A percentile compares a stretch with the other conserved stretches of the same genome.
Conservation (phyloP, 2,329 filamentous ascomycete species). For the Colletotrichum incanum region DNA sequence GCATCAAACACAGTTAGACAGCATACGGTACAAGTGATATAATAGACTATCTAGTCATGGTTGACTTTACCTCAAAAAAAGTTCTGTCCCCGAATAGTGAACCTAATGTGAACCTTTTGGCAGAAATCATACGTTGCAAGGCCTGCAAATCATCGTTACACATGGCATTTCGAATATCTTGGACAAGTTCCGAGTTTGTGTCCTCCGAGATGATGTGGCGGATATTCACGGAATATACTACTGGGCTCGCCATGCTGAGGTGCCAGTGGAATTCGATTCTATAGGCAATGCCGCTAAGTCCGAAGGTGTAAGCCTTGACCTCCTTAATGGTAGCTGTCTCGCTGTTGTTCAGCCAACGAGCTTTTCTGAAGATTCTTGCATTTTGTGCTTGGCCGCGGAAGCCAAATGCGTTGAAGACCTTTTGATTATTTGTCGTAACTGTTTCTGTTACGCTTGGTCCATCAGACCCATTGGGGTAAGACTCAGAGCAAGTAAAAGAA, state of each 20-base stretch:
- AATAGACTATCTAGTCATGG: no score
- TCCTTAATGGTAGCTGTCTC: background rate
- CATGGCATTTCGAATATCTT: background rate
- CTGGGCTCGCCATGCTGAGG: background rate
- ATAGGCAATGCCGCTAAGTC: constrained; percentile 4
- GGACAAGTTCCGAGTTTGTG: background rate
- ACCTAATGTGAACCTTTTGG: background rate
- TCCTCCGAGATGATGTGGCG: background rate
- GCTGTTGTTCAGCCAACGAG: background rate
- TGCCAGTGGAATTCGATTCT: background rate
- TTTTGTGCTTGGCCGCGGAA: background rate
- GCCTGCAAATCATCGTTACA: background rate
- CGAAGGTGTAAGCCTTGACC: constrained; percentile 3
- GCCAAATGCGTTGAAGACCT: background rate
- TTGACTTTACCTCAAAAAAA: constrained; percentile 4
- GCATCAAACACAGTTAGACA: background rate
- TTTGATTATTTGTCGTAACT: background rate
- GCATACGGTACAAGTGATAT: no score
- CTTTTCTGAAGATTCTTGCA: background rate
- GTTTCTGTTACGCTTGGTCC: background rate
- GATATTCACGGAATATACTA: background rate
- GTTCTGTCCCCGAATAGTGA: background rate
- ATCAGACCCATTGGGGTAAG: background rate
- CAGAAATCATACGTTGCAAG: background rate
- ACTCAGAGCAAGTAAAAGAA: no score